These are phyloP conservation scores for Dothideomycetes sp. DNA, from an alignment of 2,329 filamentous ascomycete species.

Conservation along the genomic window DNA sequence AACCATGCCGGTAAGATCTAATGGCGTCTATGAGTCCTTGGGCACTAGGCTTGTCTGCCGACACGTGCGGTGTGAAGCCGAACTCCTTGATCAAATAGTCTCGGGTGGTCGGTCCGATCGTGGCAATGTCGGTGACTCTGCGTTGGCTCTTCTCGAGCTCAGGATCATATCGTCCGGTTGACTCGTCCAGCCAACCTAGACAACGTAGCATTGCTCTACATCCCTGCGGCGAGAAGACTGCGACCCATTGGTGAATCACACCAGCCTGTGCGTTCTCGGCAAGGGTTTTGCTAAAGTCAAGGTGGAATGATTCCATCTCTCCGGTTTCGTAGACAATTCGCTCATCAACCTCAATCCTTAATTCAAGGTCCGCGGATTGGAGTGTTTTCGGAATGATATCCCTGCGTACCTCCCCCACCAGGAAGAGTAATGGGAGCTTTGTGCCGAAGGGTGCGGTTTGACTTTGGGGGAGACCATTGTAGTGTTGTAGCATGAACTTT, in stretches of 20 bases:
- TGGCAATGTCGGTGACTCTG: conserved; percentile 54
- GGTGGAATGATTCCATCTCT: conserved; percentile 67
- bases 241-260: conserved; percentile 51
- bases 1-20: not conserved
- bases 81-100: conserved; percentile 58
- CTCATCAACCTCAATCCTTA: conserved; percentile 61
- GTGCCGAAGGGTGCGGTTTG: conserved; percentile 18
- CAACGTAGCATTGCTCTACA: conserved; percentile 49
- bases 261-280: conserved; percentile 11
- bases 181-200: conserved; percentile 34
- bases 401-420: conserved; percentile 79
- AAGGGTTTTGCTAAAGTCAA: conserved; percentile 43
- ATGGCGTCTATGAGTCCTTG: conserved; percentile 48
- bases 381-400: conserved; percentile 83
- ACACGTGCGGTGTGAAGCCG: conserved; percentile 63
- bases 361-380: conserved; percentile 44
- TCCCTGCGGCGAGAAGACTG: conserved; percentile 57
- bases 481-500: conserved; percentile 67
- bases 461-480: conserved; percentile 35
- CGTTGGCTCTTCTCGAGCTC: conserved; percentile 13
- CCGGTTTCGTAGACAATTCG: conserved; percentile 78
- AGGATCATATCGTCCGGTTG: conserved; percentile 23
- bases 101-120: conserved; percentile 87
- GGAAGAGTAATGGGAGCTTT: conserved; percentile 63
- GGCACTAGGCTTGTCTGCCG: conserved; percentile 69